Evolutionary conservation across 169 alveolate genomes (phyloP).

Genomic region (Miamiensis avidus): DNA sequence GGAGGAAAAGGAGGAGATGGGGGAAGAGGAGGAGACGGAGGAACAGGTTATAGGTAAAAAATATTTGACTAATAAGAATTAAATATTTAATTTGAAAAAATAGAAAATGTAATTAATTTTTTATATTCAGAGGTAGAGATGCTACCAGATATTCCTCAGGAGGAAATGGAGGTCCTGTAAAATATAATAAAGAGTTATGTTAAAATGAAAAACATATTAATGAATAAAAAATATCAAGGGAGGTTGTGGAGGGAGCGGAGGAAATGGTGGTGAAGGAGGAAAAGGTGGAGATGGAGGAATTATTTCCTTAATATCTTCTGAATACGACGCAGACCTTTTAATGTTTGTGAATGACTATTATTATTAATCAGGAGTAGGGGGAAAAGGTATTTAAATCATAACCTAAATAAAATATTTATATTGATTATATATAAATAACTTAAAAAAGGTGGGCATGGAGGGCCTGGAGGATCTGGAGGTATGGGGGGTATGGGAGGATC

Average conservation of each 20-base stretch:
- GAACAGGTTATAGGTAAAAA: not conserved
- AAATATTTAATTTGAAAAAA: too few species aligned
- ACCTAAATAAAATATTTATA: not conserved
- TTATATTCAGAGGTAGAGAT: not conserved
- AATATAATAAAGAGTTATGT: too few species aligned
- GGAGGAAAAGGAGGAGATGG: not conserved
- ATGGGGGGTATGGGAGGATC: not conserved
- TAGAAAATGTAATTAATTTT: too few species aligned
- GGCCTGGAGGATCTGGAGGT: not conserved
- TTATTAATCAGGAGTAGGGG: not conserved
- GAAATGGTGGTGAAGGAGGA: not conserved
- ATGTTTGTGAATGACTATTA: not conserved
- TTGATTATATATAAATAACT: too few species aligned
- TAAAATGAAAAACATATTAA: too few species aligned
- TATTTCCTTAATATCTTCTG: not conserved
- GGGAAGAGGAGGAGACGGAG: not conserved
- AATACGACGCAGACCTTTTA: not conserved
- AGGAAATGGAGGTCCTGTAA: not conserved
- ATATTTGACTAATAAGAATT: too few species aligned
- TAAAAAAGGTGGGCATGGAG: not conserved
- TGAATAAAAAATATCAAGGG: not conserved
- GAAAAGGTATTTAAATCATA: not conserved
- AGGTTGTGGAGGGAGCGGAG: not conserved
- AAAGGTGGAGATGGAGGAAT: slow-evolving; percentile 8
- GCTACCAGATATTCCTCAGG: not conserved